Conservation (phyloP, 257 asterid genomes). For the Solanum tacnaense region DNA sequence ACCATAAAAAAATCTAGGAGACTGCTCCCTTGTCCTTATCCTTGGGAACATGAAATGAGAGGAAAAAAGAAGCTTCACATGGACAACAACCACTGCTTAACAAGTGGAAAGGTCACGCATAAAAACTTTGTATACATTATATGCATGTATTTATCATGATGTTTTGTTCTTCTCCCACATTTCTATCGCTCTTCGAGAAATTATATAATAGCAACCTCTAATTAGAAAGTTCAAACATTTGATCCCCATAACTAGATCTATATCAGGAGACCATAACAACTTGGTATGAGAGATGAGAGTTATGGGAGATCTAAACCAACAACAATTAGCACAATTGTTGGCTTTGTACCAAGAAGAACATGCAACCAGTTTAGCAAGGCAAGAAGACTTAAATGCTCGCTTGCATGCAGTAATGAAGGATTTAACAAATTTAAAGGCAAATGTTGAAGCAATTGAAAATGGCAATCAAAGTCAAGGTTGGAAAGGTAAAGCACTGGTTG, state of each 20-base stretch:
- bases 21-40: neutral
- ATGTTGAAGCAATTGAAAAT: neutral
- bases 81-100: neutral
- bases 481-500: neutral
- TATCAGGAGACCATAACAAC: neutral
- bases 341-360: neutral
- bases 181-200: neutral
- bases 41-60: neutral
- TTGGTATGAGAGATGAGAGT: neutral
- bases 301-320: neutral
- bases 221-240: neutral
- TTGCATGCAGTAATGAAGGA: neutral
- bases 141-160: neutral
- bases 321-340: neutral
- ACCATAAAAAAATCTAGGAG: neutral
- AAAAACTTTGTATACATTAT: neutral
- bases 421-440: neutral
- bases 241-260: neutral
- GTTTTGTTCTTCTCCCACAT: neutral
- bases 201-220: neutral
- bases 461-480: neutral
- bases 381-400: neutral
- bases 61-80: neutral
- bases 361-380: neutral
- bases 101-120: neutral